phyloP scores from a whole-genome alignment of 306 rosid genomes.

The Corylus americana region DNA sequence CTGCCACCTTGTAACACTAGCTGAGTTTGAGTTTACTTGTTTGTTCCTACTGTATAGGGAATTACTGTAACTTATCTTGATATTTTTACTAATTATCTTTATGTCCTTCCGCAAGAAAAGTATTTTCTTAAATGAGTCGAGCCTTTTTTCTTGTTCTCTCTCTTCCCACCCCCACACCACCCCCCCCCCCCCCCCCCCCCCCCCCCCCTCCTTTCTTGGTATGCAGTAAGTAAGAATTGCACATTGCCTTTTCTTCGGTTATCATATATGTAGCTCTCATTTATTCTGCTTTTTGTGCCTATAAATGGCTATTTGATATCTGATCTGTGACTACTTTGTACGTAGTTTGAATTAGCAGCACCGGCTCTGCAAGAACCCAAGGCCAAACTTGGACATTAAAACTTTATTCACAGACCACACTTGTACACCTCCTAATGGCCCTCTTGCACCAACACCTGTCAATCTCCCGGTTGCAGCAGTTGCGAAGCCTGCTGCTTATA shows the following conservation, averaged over 20 bases:
- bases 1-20: neutral
- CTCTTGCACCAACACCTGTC: conserved; percentile 68
- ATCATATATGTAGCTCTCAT: conserved; percentile 2
- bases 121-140: neutral
- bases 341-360: conserved; percentile 97
- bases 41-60: neutral
- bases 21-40: neutral
- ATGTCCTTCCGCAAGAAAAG: neutral
- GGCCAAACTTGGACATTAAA: conserved; percentile 75
- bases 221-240: neutral
- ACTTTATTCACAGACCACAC: conserved; percentile 81
- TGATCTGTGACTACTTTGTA: conserved; percentile 21
- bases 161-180: too few species aligned
- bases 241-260: neutral
- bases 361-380: conserved; percentile 80
- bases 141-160: neutral
- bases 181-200: too few species aligned
- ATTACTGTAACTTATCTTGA: neutral
- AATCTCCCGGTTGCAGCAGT: conserved; percentile 74
- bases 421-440: conserved; percentile 70
- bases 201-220: too few species aligned
- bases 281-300: conserved; percentile 18
- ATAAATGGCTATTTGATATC: conserved; percentile 17
- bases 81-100: neutral
- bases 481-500: conserved; percentile 76